Base-by-base conservation (phyloP, 108 stramenopile species). In the Nannochloropsis salina region DNA sequence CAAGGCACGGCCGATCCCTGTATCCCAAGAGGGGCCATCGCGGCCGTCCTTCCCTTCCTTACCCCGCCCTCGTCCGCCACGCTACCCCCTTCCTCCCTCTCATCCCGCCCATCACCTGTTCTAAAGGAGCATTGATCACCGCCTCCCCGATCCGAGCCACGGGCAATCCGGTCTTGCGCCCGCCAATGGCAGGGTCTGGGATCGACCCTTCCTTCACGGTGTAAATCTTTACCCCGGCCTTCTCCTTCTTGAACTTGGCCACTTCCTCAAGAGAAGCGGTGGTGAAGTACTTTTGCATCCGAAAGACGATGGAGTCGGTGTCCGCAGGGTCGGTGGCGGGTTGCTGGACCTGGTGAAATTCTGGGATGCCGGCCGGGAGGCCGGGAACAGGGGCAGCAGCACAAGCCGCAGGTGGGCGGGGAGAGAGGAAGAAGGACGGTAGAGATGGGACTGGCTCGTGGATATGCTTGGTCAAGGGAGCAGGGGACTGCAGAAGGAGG, bases 131-230 rank as follows among this genome's bases (percentile, higher is more conserved):
- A 15, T 74, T 74, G 61, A 74, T 74, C 15, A 74, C 61, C 61
- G 61, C 61, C 61, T 74, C 61, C 61, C 61, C 61, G 3, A 74
- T 74, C 61, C 61, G 15, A 15, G 61, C 61, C 61, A 74, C 61
- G n/a, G 61, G 61, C 61, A 74, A n/a, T 15, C 61, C 61, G n/a
- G 61, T 74, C 61, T 74, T 74, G 20, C 20, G 15, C 61, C 61
- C 61, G 15, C 61, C 61, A 15, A n/a, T n/a, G 20, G 20, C 61
- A 74, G 61, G 61, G n/a, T 74, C 61, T n/a, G 61, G 61, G 61
- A 74, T 74, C 61, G 61, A 74, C n/a, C 61, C 61, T 74, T 74
- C 61, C 61, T 74, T 74, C 20, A 74, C 61, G 20, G 61, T 74
- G 61, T 74, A 74, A 74, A 74, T 6, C 61, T 74, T 74, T 6